Percentiles rank a stretch among this genome's conserved stretches.
These are phyloP conservation scores for Lachancea fermentati DNA, from an alignment of 805 yeast genomes.

Conservation along the genomic window DNA sequence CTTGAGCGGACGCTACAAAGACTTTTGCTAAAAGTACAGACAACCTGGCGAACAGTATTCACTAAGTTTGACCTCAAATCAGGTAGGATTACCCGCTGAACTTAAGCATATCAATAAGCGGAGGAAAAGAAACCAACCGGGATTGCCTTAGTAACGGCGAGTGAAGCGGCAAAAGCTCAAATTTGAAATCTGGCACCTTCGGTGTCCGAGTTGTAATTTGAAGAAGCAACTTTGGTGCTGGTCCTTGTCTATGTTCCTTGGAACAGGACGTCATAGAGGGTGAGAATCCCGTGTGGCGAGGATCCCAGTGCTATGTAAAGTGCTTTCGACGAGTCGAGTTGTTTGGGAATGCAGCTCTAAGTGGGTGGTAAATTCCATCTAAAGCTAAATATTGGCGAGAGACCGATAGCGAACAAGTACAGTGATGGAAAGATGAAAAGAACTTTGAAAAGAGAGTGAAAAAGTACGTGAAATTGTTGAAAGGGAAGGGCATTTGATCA, in stretches of 20 bases:
- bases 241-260: slow-evolving; percentile 36
- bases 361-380: slow-evolving; percentile 35
- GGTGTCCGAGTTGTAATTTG: slow-evolving; percentile 38
- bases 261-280: slow-evolving; percentile 40
- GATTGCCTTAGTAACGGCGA: slow-evolving; percentile 42
- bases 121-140: slow-evolving; percentile 43
- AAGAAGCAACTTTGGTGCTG: slow-evolving; percentile 32
- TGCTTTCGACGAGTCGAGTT: slow-evolving; percentile 26
- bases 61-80: slow-evolving; percentile 36
- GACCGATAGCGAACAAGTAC: slow-evolving; percentile 45
- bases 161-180: slow-evolving; percentile 38
- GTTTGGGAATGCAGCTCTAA: slow-evolving; percentile 40
- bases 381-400: slow-evolving; percentile 43
- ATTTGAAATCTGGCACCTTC: slow-evolving; percentile 38
- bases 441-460: slow-evolving; percentile 41
- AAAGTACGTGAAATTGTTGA: slow-evolving; percentile 41
- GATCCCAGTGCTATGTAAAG: slow-evolving; percentile 30
- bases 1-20: slow-evolving; percentile 11
- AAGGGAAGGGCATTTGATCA: slow-evolving; percentile 40
- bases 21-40: slow-evolving; percentile 9
- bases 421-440: slow-evolving; percentile 43
- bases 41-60: slow-evolving; percentile 19
- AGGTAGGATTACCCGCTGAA: slow-evolving; percentile 39
- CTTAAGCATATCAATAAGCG: slow-evolving; percentile 43
- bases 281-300: slow-evolving; percentile 38